Evolutionary conservation across 164 flowering plant genomes (phyloP), one percentile per base, ranked within the genome.

Genomic region (Akebia trifoliata): DNA sequence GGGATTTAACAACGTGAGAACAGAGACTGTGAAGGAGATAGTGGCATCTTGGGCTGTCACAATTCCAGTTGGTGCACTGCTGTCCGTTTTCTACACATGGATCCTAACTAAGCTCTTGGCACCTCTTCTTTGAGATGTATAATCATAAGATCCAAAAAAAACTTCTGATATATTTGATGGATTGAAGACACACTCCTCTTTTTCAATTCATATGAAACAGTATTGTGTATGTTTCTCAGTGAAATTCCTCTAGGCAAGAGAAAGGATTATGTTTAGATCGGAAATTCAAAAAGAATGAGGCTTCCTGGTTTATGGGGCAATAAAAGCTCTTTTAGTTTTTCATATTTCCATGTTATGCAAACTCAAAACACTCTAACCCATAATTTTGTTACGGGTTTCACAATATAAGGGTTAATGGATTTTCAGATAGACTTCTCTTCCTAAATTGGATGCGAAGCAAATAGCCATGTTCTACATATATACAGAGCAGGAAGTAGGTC

Each of bases 11-110:
- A 87, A 85, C 31, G 96, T 94, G 32, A 74, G 96, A 57, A 77
- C 97, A 25, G 99, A 94, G 63, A 90, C 99, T 1, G 99, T 94
- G 56, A 83, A 58, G 66, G 96, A 86, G 78, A 94, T 94, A 58
- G 96, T 83, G 59, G 65, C 73, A 34, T 94, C 97, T 8, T 94
- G 99, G 99, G 82, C 66, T 3, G 85, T 94, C 63, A 90, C 94
- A 2, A 80, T 89, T 64, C 97, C 99, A 0, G 86, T 80, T 66
- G 99, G 99, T 48, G 96, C 87, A 4, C 3, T 56, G 8, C 69
- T 91, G 34, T 72, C 97, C 8, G 80, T 84, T 56, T 3, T 86
- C 61, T 91, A 87, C 72, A 88, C 96, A 47, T 77, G 79, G 74
- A 66, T 91, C 65, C 73, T 86, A 42, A 88, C 90, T 56, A 86